Evolutionary conservation across 2,329 filamentous ascomycete species (phyloP).

Genomic region (Venturia aucupariae): DNA sequence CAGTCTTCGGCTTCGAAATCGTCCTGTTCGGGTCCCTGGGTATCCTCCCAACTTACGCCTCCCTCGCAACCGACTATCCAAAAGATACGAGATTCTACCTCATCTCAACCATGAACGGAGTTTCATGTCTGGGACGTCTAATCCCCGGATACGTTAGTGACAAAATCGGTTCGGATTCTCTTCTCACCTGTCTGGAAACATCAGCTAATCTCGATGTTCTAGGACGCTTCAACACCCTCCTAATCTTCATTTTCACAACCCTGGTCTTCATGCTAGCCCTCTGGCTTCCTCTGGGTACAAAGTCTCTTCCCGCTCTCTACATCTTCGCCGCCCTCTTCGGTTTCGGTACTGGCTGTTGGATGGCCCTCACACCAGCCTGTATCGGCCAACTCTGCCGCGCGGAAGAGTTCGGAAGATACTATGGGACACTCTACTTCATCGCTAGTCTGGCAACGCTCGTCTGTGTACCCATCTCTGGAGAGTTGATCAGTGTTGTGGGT

Average conservation of each 20-base stretch:
- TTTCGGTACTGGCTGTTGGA: constrained; percentile 13
- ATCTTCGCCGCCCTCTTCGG: constrained; percentile 12
- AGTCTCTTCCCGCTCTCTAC: constrained; percentile 23
- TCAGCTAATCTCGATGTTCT: too few relatives aligned
- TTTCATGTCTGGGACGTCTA: constrained; percentile 40
- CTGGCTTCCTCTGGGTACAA: constrained; percentile 22
- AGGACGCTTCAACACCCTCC: constrained; percentile 42
- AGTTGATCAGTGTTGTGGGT: constrained; percentile 27
- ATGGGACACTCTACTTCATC: constrained; percentile 22
- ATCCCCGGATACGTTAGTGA: constrained; percentile 47
- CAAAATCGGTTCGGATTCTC: constrained; percentile 30
- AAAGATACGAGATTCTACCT: constrained; percentile 37
- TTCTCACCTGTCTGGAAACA: too few relatives aligned
- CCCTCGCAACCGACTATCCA: constrained; percentile 20
- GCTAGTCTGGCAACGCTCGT: constrained; percentile 28
- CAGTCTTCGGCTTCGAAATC: constrained; percentile 28
- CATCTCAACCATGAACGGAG: constrained; percentile 43
- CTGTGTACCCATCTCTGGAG: constrained; percentile 28
- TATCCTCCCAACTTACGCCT: constrained; percentile 10
- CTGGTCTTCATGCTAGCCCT: constrained; percentile 6
- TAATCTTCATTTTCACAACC: constrained; percentile 19
- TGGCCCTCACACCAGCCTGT: constrained; percentile 11
- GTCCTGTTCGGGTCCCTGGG: constrained; percentile 12
- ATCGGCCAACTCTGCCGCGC: constrained; percentile 11
- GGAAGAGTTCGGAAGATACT: constrained; percentile 12